Evolutionary conservation across 768 basidiomycete species (phyloP), one percentile per base, ranked within the genome.

Genomic region (Trametes villosa): DNA sequence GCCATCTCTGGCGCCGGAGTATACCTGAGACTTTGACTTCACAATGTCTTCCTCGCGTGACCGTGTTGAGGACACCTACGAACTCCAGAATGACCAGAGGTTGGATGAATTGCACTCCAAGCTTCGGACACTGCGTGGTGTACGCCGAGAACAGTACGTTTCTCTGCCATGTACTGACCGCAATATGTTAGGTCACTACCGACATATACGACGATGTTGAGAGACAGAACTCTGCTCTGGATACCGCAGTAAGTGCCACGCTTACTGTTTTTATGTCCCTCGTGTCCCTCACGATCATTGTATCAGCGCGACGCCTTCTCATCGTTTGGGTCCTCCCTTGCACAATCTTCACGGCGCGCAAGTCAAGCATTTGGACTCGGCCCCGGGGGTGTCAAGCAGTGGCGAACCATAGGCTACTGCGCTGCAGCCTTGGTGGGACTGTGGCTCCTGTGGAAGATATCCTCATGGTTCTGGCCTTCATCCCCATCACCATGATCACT

Each of bases 171-270:
- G 18, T 46, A 31, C 57, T 48, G 6, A 36, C 36, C 58, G 45
- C 63, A 9, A 40, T 30, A 30, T 30, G 38, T 20, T 52, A 94
- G 92, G 81, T 95, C n/a, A 94, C 92, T 13, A 89, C 85, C 2
- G 92, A 95, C 75, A 93, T 95, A 38, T 81, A 95, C 70, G 83
- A 86, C 62, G 93, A 94, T 68, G 88, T 88, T 1, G 92, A 95
- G 74, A 78, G 87, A 11, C 93, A 94, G 76, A 94, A 94, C 68
- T 69, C 83, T 3, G 83, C 88, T 54, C 77, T 95, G 26, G 91
- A 94, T 67, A 84, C 88, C 38, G 86, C 91, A 3, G 92, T 92
- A 60, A 63, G 87, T 72, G 5, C 40, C 8, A n/a, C n/a, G 15
- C 9, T 17, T 9, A 36, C 48, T 15, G 7, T 24, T 31, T 6